Evolutionary conservation across 2,329 filamentous ascomycete species (phyloP), one percentile per base, ranked within the genome.

Genomic region (Teratosphaeria gauchensis): DNA sequence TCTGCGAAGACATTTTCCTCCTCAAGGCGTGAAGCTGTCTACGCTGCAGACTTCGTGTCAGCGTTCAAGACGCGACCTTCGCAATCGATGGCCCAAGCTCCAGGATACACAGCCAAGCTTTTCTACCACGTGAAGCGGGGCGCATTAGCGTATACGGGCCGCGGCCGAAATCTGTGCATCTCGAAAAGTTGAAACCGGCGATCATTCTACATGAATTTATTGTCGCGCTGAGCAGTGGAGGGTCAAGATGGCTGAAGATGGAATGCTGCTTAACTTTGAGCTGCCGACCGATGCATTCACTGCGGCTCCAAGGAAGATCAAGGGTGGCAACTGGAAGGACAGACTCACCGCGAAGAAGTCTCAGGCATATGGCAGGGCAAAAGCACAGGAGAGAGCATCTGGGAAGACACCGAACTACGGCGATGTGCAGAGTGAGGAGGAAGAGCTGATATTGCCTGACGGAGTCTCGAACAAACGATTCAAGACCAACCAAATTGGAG

Each of bases 241-340:
- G 5, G 4, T 31, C 9, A 62, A 42, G 28, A 96, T 97, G 92
- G 89, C 89, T 56, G 92, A 97, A 78, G 89, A 95, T 85, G 91
- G 91, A 66, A 88, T 99, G 84, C 82, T 96, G 59, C 79, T 97
- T 71, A 97, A 97, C 69, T 96, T 97, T 72, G 86, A 90, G 67
- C 78, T 96, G 59, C 66, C 69, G 2, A 82, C 84, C 31, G 85
- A 89, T 61, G 82, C 78, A 19, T 82, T 88, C 19, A 78, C 82
- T 80, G 78, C 80, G 64, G 82, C 87, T 12, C 78, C 82, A 80
- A 79, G 80, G 65, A 81, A 77, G 57, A 89, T 95, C 74, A 94
- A 88, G 72, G 94, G 94, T 65, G 94, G 94, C n/a, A 84, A 84
- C 67, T 99, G 94, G 94, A 88, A 89, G 70, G 92, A 96, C 71